phyloP scores from a whole-genome alignment of 108 stramenopile genomes.

The Nitzschia sp. region DNA sequence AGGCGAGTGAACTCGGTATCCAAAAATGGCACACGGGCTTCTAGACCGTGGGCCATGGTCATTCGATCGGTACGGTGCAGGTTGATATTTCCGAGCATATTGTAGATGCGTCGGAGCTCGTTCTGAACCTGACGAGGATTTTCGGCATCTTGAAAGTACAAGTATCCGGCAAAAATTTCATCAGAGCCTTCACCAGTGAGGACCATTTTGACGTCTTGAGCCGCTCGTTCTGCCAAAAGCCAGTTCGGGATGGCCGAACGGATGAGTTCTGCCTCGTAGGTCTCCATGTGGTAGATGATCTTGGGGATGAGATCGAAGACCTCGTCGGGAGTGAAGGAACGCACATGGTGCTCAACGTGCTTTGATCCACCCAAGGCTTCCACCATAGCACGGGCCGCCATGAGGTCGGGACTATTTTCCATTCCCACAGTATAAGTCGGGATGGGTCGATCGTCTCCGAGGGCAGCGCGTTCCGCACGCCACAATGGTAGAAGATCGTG shows the following conservation, averaged over 20 bases:
- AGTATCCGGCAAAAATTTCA: constrained; percentile 76
- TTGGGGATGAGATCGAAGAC: constrained; percentile 78
- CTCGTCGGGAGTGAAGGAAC: constrained; percentile 65
- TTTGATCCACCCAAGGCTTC: constrained; percentile 59
- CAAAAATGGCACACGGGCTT: constrained; percentile 82
- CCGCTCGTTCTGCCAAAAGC: constrained; percentile 71
- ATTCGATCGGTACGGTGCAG: constrained; percentile 76
- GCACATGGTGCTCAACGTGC: constrained; percentile 52
- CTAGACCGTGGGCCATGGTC: constrained; percentile 82
- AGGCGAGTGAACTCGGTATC: constrained; percentile 69
- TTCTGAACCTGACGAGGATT: constrained; percentile 60
- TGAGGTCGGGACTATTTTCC: constrained; percentile 75
- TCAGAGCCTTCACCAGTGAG: constrained; percentile 76
- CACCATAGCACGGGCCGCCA: constrained; percentile 72
- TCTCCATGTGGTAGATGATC: constrained; percentile 84
- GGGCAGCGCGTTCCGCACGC: constrained; percentile 26
- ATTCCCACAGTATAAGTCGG: constrained; percentile 72
- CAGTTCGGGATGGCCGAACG: constrained; percentile 78
- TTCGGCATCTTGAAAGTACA: constrained; percentile 72
- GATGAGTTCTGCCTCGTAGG: constrained; percentile 80
- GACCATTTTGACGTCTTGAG: constrained; percentile 79
- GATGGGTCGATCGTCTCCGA: constrained; percentile 68
- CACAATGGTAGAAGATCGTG: constrained; percentile 66
- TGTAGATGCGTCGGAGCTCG: constrained; percentile 67
- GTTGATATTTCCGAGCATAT: constrained; percentile 70